Evolutionary conservation across 139 green algal species (phyloP).

Genomic region (Mychonastes homosphaera): DNA sequence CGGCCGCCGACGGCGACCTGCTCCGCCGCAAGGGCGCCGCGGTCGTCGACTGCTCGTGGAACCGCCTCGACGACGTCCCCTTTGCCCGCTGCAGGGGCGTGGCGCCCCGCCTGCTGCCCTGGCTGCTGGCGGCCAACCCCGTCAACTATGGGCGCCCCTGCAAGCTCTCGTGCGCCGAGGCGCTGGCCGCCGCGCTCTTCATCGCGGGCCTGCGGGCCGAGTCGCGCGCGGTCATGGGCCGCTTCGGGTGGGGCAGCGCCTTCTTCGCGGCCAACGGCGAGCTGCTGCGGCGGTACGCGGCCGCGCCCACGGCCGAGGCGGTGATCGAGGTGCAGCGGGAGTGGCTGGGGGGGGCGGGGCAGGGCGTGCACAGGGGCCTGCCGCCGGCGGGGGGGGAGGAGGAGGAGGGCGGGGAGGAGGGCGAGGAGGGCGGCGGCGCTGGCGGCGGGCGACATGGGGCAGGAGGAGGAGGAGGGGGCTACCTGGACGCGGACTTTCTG

Average conservation of each 20-base stretch:
- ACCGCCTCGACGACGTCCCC: constrained; percentile 87
- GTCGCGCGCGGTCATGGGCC: constrained; percentile 44
- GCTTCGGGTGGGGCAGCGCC: constrained; percentile 87
- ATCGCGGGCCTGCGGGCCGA: constrained; percentile 66
- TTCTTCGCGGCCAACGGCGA: constrained; percentile 84
- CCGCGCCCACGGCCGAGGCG: constrained; percentile 55
- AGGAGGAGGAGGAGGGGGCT: constrained; percentile 16
- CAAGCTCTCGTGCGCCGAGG: constrained; percentile 95
- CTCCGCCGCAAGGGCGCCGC: constrained; percentile 72
- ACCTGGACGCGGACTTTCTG: constrained; percentile 31
- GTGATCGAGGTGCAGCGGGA: constrained; percentile 70
- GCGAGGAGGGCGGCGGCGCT: constrained; percentile 1
- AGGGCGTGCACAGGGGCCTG: constrained; percentile 4
- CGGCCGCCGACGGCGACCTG: constrained; percentile 63
- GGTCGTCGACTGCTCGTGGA: constrained; percentile 98
- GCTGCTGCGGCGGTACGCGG: constrained; percentile 72
- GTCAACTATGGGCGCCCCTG: constrained; percentile 92
- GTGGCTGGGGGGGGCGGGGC: constrained; percentile 35
- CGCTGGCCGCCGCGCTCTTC: constrained; percentile 70
- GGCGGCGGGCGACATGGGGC: not conserved
- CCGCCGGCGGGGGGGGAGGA: not conserved
- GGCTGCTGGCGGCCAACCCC: constrained; percentile 92
- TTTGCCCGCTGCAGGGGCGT: constrained; percentile 68
- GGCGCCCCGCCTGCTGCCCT: constrained; percentile 82
- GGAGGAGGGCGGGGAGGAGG: constrained; percentile 4